A percentile compares a stretch with the other conserved stretches of the same genome.
These are phyloP conservation scores for Trichoderma koningii DNA, from an alignment of 2,329 filamentous ascomycete species.

Conservation along the genomic window DNA sequence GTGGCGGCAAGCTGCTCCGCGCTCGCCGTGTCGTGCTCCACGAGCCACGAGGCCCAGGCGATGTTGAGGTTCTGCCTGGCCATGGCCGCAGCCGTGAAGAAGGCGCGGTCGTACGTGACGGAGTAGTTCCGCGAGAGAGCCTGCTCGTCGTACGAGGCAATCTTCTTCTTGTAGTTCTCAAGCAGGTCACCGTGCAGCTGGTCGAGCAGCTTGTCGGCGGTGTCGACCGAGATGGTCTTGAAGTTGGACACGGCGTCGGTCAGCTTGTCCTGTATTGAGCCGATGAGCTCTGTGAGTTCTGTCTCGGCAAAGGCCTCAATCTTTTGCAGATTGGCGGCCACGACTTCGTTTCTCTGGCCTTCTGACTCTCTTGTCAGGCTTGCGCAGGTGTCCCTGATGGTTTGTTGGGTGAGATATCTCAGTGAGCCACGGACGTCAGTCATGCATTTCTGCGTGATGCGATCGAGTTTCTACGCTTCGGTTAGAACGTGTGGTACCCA, in stretches of 20 bases:
- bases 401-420: constrained; percentile 17
- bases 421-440: constrained; percentile 8
- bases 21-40: constrained; percentile 12
- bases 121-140: constrained; percentile 18
- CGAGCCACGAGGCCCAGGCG: constrained; percentile 18
- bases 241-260: constrained; percentile 1
- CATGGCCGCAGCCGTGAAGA: constrained; percentile 19
- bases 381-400: constrained; percentile 18
- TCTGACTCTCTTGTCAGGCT: constrained; percentile 20
- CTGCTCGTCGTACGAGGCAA: constrained; percentile 21
- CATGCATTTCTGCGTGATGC: constrained; percentile 7
- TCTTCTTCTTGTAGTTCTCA: constrained; percentile 21
- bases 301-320: constrained; percentile 21
- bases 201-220: constrained; percentile 14
- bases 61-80: constrained; percentile 13
- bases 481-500: too few species aligned
- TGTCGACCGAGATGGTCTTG: constrained; percentile 15
- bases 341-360: constrained; percentile 11
- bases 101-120: constrained; percentile 22
- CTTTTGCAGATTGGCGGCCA: constrained; percentile 21
- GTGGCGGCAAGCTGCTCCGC: not conserved
- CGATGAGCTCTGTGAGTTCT: constrained; percentile 16
- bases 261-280: constrained; percentile 11
- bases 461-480: constrained; percentile 21
- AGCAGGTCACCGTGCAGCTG: constrained; percentile 20